phyloP scores from a whole-genome alignment of 768 basidiomycete species.

The Rhodotorula taiwanensis region DNA sequence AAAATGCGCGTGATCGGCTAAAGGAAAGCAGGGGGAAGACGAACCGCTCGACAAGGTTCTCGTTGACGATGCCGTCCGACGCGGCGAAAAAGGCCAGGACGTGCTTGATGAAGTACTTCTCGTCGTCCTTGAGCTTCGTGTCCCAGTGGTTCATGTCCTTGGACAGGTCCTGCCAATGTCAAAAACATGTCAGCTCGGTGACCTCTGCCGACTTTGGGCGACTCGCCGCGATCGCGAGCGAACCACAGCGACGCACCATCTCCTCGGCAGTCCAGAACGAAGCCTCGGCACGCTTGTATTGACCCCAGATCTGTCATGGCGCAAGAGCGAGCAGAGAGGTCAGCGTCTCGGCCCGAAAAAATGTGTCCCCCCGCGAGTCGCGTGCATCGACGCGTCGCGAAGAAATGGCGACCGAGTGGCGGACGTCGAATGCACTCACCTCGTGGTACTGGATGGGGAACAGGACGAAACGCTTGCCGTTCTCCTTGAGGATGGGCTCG shows the following conservation, averaged over 20 bases:
- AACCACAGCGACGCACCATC: constrained; percentile 49
- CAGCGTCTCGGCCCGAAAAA: no score
- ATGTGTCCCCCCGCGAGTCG: no score
- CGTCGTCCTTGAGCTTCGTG: constrained; percentile 45
- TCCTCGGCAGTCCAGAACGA: constrained; percentile 93
- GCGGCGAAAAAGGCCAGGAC: constrained; percentile 93
- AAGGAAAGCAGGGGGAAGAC: background rate
- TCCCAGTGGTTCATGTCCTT: constrained; percentile 46
- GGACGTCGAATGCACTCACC: no score
- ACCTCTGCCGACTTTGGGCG: constrained; percentile 43
- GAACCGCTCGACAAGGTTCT: constrained; percentile 80
- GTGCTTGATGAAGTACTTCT: constrained; percentile 71
- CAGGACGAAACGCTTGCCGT: constrained; percentile 74
- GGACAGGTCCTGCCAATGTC: constrained; percentile 39
- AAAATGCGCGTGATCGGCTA: background rate
- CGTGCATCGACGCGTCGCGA: no score
- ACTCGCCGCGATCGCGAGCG: constrained; percentile 50
- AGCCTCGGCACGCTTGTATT: constrained; percentile 92
- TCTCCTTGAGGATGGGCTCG: constrained; percentile 73
- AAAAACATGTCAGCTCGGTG: constrained; percentile 8
- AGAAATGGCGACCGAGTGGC: background rate
- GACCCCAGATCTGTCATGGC: constrained; percentile 70
- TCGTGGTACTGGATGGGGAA: constrained; percentile 91
- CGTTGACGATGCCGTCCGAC: constrained; percentile 90
- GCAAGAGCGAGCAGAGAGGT: background rate